Percentiles rank a stretch among this genome's conserved stretches.
These are phyloP conservation scores for Leptomonas pyrrhocoris DNA, from an alignment of 208 protist species.

Conservation along the genomic window DNA sequence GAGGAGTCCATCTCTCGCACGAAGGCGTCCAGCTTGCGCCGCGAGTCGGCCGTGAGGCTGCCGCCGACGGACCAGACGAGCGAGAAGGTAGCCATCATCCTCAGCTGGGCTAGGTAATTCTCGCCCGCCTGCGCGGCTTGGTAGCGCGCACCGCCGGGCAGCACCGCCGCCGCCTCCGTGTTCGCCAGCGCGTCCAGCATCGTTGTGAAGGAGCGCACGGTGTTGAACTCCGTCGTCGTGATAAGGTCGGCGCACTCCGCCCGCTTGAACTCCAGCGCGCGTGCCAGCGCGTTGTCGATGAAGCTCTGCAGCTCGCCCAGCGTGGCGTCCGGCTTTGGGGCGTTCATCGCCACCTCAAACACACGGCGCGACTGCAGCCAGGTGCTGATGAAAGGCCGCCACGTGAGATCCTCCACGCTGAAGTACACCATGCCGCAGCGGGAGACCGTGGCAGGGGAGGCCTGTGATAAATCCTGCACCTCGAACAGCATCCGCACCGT, in stretches of 20 bases:
- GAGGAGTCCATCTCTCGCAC: conserved; percentile 95
- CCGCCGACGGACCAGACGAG: conserved; percentile 96
- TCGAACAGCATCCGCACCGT: conserved; percentile 98
- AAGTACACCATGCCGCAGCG: conserved; percentile 99
- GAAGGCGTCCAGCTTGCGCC: conserved; percentile 93
- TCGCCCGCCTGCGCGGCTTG: conserved; percentile 84
- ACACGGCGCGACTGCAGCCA: conserved; percentile 92
- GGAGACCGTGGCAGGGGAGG: conserved; percentile 98
- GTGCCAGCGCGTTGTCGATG: conserved; percentile 82
- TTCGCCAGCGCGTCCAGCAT: conserved; percentile 97
- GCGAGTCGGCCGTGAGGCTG: conserved; percentile 89
- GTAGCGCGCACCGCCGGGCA: conserved; percentile 68
- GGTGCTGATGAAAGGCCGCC: conserved; percentile 93
- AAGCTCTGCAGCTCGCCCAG: conserved; percentile 85
- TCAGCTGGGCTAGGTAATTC: conserved; percentile 90
- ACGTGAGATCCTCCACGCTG: conserved; percentile 94
- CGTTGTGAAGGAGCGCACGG: conserved; percentile 92
- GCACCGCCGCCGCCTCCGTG: conserved; percentile 71
- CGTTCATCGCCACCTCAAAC: conserved; percentile 89
- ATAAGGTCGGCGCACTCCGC: conserved; percentile 92
- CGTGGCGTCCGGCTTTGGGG: conserved; percentile 90
- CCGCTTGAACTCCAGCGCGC: conserved; percentile 80
- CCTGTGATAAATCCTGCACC: conserved; percentile 97
- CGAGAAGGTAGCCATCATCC: conserved; percentile 96
- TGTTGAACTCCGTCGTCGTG: conserved; percentile 83